A percentile compares a stretch with the other conserved stretches of the same genome.
phyloP scores from a whole-genome alignment of 2,329 filamentous ascomycete species.

The Fusarium multiceps region DNA sequence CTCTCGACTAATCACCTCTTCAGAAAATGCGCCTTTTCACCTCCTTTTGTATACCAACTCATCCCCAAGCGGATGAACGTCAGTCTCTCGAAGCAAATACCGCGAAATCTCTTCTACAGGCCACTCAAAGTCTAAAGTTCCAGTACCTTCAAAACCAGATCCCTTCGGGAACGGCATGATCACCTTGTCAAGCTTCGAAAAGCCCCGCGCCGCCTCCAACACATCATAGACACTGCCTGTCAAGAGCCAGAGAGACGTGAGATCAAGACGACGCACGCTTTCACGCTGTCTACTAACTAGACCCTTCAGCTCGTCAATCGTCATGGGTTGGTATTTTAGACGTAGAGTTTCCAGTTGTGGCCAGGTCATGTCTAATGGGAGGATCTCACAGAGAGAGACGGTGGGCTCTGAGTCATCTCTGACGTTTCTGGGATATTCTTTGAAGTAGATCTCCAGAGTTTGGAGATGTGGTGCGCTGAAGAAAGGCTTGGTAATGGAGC shows the following conservation, averaged over 20 bases:
- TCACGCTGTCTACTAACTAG: neutral
- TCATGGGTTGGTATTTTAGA: neutral
- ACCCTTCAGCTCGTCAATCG: neutral
- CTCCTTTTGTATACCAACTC: neutral
- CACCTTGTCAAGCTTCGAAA: neutral
- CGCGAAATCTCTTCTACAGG: neutral
- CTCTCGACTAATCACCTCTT: no score
- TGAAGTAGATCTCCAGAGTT: neutral
- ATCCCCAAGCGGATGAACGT: neutral
- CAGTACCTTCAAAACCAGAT: neutral
- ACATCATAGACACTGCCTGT: neutral
- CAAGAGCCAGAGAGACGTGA: neutral
- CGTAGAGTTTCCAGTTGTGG: neutral
- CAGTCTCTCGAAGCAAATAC: neutral
- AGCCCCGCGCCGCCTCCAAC: neutral
- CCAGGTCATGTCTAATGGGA: neutral
- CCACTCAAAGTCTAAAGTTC: neutral
- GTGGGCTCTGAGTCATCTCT: neutral
- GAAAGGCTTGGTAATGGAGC: neutral
- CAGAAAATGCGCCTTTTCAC: no score
- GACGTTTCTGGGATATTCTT: neutral
- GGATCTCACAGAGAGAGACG: neutral
- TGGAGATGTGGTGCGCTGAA: constrained; percentile 1
- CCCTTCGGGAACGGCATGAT: neutral
- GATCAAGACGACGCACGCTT: neutral